Evolutionary conservation across 2,329 filamentous ascomycete genomes (phyloP).

Genomic region (Colletotrichum lentis): DNA sequence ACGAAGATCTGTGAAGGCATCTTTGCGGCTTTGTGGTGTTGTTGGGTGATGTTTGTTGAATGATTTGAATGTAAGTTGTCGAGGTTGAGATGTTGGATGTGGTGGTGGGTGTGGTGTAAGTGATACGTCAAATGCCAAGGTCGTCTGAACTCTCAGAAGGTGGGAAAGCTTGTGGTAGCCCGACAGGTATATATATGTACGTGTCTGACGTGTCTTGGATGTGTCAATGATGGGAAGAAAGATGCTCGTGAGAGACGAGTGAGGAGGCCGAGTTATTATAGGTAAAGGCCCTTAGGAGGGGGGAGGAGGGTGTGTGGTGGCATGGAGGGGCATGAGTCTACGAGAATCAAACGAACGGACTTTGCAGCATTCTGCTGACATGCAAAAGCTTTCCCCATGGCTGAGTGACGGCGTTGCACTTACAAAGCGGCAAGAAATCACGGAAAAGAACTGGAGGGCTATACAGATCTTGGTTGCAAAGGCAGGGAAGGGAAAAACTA

Average conservation of each 20-base stretch:
- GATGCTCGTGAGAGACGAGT: not conserved
- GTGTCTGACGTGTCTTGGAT: constrained; percentile 18
- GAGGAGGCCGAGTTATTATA: constrained; percentile 35
- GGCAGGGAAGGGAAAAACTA: constrained; percentile 13
- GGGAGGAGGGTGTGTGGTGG: constrained; percentile 6
- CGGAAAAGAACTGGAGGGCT: constrained; percentile 22
- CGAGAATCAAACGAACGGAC: constrained; percentile 7
- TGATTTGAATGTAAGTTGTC: not conserved
- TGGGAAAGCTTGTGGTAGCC: constrained; percentile 12
- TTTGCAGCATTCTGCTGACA: constrained; percentile 33
- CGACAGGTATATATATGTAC: not conserved
- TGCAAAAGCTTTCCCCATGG: constrained; percentile 30
- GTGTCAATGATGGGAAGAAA: constrained; percentile 20
- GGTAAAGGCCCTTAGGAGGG: constrained; percentile 15
- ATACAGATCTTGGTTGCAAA: constrained; percentile 30
- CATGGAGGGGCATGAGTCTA: constrained; percentile 18
- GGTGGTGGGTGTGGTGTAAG: constrained; percentile 26
- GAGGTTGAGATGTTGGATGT: not conserved
- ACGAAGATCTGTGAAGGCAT: constrained; percentile 57
- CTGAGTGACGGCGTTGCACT: constrained; percentile 36
- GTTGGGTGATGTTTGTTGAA: not conserved
- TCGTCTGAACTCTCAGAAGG: constrained; percentile 32
- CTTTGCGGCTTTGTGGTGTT: constrained; percentile 29
- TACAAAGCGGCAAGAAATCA: not conserved
- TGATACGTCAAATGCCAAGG: constrained; percentile 10